These are phyloP conservation scores for Tetradesmus obliquus DNA, from an alignment of 139 green algal species.

Conservation along the genomic window DNA sequence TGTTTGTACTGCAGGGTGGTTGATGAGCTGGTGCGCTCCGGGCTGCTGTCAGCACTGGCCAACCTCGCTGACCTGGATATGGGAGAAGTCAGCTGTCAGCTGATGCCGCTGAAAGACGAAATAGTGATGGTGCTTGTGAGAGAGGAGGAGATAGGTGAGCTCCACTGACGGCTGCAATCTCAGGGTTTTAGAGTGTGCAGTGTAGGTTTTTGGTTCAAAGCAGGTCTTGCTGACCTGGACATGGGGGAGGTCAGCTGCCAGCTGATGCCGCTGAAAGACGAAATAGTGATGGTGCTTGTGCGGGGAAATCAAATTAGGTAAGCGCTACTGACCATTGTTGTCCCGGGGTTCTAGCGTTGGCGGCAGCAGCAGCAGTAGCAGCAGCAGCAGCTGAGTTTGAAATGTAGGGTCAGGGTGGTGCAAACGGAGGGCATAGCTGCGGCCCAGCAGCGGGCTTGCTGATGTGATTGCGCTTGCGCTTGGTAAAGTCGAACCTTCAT, in stretches of 20 bases:
- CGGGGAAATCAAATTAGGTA: neutral
- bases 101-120: conserved; percentile 26
- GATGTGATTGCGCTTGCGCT: neutral
- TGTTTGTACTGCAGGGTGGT: neutral
- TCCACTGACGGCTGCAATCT: too few relatives aligned
- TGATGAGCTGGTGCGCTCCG: neutral
- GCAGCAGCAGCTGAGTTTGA: too few relatives aligned
- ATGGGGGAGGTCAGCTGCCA: neutral
- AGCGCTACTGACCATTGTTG: neutral
- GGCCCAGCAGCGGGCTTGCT: too few relatives aligned
- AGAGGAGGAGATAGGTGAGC: neutral
- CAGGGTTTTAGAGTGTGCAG: neutral
- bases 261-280: conserved; percentile 25
- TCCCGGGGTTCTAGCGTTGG: neutral
- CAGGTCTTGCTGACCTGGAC: too few relatives aligned
- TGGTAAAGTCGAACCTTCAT: neutral
- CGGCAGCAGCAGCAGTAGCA: too few relatives aligned
- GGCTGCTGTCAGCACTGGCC: neutral
- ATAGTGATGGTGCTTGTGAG: neutral
- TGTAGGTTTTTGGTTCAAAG: neutral
- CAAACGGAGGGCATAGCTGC: too few relatives aligned
- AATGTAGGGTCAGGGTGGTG: neutral
- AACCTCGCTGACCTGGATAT: neutral
- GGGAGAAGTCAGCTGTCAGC: neutral
- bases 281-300: neutral